Percentiles rank a stretch among this genome's conserved stretches.
Evolutionary conservation across 805 yeast genomes (phyloP).

Genomic region (Candida xiaguanensis): DNA sequence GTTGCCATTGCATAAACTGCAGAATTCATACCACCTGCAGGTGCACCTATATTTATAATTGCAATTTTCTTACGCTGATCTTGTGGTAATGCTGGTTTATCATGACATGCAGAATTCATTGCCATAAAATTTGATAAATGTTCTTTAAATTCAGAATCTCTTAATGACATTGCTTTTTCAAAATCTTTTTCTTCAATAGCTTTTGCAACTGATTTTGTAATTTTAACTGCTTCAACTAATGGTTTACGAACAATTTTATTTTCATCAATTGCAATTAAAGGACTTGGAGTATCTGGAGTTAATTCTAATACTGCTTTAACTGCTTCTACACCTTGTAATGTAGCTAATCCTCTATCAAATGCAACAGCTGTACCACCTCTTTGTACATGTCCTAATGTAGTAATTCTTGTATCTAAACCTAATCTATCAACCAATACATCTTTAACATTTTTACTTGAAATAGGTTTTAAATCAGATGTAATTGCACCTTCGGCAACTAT

Average conservation of each 20-base stretch:
- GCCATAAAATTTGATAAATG: conserved; percentile 69
- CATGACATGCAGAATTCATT: conserved; percentile 66
- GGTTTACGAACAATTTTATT: conserved; percentile 84
- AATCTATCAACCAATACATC: conserved; percentile 69
- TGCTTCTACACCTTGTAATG: conserved; percentile 97
- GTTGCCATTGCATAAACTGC: conserved; percentile 89
- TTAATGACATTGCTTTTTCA: conserved; percentile 77
- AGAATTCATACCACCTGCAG: conserved; percentile 94
- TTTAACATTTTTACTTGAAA: conserved; percentile 76
- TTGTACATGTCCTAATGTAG: conserved; percentile 96
- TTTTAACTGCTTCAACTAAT: conserved; percentile 82
- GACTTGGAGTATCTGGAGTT: conserved; percentile 90
- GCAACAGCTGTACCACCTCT: conserved; percentile 99
- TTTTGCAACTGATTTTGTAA: conserved; percentile 85
- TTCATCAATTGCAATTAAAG: conserved; percentile 86
- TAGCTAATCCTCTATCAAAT: conserved; percentile 84
- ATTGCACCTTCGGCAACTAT: conserved; percentile 99
- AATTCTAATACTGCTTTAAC: conserved; percentile 86
- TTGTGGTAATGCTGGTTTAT: conserved; percentile 54
- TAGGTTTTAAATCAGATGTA: conserved; percentile 74
- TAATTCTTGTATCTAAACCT: conserved; percentile 91
- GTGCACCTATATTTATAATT: conserved; percentile 91
- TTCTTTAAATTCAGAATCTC: conserved; percentile 87
- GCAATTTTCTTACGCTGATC: conserved; percentile 70
- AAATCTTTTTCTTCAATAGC: conserved; percentile 81